These are phyloP conservation scores for Bauhinia variegata DNA, from an alignment of 306 rosid genomes.

Conservation along the genomic window DNA sequence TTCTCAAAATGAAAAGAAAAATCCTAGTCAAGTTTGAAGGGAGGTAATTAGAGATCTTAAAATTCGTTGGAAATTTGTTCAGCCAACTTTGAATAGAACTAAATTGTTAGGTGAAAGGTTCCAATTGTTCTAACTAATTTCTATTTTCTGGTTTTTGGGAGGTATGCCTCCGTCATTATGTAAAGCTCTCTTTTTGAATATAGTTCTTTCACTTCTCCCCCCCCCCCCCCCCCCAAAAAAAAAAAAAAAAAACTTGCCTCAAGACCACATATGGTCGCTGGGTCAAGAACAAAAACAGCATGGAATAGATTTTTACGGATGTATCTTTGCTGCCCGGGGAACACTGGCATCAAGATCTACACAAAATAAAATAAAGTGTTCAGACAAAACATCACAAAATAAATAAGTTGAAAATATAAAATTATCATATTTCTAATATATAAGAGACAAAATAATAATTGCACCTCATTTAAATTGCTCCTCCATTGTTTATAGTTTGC, in stretches of 20 bases:
- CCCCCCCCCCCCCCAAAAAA: no score
- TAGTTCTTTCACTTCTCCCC: no score
- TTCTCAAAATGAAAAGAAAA: no score
- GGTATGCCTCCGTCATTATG: no score
- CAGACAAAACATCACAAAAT: constrained; percentile 11
- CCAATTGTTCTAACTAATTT: no score
- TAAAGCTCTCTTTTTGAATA: no score
- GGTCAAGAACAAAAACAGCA: constrained; percentile 87
- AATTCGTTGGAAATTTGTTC: no score
- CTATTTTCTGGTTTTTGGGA: no score
- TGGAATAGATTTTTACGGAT: constrained; percentile 95
- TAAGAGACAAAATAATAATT: constrained; percentile 27
- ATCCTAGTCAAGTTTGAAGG: no score
- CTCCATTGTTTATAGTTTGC: constrained; percentile 86
- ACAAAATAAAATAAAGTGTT: constrained; percentile 12
- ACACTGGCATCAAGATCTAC: constrained; percentile 96
- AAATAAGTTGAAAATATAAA: constrained; percentile 27
- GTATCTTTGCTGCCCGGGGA: constrained; percentile 94
- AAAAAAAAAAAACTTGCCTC: constrained; percentile 75
- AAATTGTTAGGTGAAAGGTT: no score
- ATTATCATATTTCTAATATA: neutral
- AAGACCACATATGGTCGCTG: constrained; percentile 76
- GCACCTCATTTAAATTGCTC: constrained; percentile 80
- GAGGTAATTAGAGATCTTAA: no score
- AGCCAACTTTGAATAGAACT: no score